Evolutionary conservation across 441 rosid genomes (phyloP).

Genomic region (Capsella rubella): DNA sequence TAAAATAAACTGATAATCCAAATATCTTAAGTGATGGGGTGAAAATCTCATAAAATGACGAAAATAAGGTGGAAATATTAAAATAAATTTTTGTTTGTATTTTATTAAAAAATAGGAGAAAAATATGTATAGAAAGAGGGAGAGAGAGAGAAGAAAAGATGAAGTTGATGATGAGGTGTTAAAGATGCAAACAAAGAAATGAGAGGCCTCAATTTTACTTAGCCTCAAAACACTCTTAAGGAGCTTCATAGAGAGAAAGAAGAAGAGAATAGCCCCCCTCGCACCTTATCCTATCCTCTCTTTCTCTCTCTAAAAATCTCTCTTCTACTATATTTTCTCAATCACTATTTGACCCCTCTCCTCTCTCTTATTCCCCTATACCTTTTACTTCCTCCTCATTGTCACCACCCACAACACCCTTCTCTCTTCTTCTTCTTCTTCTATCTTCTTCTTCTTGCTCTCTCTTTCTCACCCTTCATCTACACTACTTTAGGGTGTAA

Average conservation of each 20-base stretch:
- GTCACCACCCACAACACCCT: constrained; percentile 27
- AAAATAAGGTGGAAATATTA: neutral
- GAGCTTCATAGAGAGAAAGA: neutral
- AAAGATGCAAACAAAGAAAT: constrained; percentile 51
- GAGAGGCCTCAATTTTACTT: constrained; percentile 75
- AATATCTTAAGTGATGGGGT: constrained; percentile 1
- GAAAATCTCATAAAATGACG: constrained; percentile 14
- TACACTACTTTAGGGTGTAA: constrained; percentile 15
- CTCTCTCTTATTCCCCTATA: constrained; percentile 13
- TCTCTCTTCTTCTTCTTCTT: constrained; percentile 37
- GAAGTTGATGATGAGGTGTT: constrained; percentile 49
- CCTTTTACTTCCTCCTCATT: constrained; percentile 36
- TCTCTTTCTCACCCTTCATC: constrained; percentile 25
- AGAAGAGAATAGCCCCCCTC: constrained; percentile 35
- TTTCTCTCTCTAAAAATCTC: constrained; percentile 15
- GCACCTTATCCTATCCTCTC: constrained; percentile 70
- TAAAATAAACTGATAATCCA: constrained; percentile 3
- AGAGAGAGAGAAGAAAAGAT: constrained; percentile 44
- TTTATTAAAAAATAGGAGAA: neutral
- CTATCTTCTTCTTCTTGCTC: constrained; percentile 12
- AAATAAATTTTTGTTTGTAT: neutral
- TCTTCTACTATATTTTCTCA: constrained; percentile 22
- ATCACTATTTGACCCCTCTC: constrained; percentile 43
- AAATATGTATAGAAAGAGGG: neutral
- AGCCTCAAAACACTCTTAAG: constrained; percentile 52